Conservation (phyloP, 2,329 filamentous ascomycete species). For the Arthrobotrys conoides region DNA sequence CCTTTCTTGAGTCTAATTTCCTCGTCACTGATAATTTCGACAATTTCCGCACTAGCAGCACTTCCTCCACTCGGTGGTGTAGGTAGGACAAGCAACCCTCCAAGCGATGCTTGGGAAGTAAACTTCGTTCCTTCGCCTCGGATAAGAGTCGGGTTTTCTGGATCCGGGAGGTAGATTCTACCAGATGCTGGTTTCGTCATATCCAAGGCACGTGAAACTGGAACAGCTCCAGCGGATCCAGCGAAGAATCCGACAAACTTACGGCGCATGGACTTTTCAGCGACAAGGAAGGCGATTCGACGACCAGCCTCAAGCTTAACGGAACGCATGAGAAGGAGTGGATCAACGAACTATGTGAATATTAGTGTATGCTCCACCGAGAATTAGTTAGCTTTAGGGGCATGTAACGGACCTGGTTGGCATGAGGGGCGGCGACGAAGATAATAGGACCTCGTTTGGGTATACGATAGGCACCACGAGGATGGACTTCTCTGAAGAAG, state of each 20-base stretch:
- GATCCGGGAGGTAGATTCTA: slow-evolving; percentile 89
- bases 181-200: slow-evolving; percentile 83
- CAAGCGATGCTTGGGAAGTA: slow-evolving; percentile 79
- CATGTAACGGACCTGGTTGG: slow-evolving; percentile 80
- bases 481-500: slow-evolving; percentile 98
- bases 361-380: slow-evolving; percentile 25
- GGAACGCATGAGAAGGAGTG: slow-evolving; percentile 90
- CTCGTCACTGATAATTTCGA: slow-evolving; percentile 82
- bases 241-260: slow-evolving; percentile 90
- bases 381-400: background rate
- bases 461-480: slow-evolving; percentile 93
- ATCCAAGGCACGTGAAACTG: slow-evolving; percentile 94
- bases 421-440: slow-evolving; percentile 96
- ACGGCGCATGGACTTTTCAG: slow-evolving; percentile 93
- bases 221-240: slow-evolving; percentile 86
- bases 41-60: slow-evolving; percentile 85
- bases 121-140: slow-evolving; percentile 87
- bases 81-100: slow-evolving; percentile 88
- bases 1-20: slow-evolving; percentile 89
- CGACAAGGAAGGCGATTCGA: slow-evolving; percentile 91
- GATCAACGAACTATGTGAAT: slow-evolving; percentile 86
- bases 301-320: slow-evolving; percentile 88
- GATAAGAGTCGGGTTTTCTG: slow-evolving; percentile 84
- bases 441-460: slow-evolving; percentile 89
- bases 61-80: slow-evolving; percentile 73